Evolutionary conservation across 2,329 filamentous ascomycete genomes (phyloP).

Genomic region (Alternaria longipes): DNA sequence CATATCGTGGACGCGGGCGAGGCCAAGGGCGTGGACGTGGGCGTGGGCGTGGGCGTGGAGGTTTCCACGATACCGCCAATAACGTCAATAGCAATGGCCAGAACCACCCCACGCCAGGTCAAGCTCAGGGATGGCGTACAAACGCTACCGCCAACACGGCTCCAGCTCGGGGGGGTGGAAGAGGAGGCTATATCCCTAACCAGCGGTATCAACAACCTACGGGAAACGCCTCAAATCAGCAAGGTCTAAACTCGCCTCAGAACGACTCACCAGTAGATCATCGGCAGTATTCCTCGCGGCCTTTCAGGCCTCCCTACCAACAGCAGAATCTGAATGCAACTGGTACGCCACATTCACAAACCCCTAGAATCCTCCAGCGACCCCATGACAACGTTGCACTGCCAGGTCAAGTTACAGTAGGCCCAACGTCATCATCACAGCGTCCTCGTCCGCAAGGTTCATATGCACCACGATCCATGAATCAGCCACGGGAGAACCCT

Average conservation of each 20-base stretch:
- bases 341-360: constrained; percentile 9
- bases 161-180: constrained; percentile 20
- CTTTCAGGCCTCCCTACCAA: constrained; percentile 3
- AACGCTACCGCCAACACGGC: constrained; percentile 7
- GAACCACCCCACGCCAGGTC: constrained; percentile 16
- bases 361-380: constrained; percentile 34
- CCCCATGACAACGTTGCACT: constrained; percentile 22
- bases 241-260: constrained; percentile 9
- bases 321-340: constrained; percentile 5
- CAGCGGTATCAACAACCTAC: constrained; percentile 23
- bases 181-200: constrained; percentile 12
- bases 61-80: constrained; percentile 21
- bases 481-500: constrained; percentile 35
- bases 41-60: constrained; percentile 26
- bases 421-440: constrained; percentile 11
- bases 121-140: constrained; percentile 17
- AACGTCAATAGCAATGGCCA: constrained; percentile 15
- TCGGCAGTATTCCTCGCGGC: constrained; percentile 2
- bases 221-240: constrained; percentile 7
- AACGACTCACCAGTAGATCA: constrained; percentile 1
- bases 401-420: constrained; percentile 11
- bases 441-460: constrained; percentile 23
- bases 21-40: constrained; percentile 29
- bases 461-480: constrained; percentile 26
- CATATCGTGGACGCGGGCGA: constrained; percentile 26